Base-by-base conservation (phyloP, 768 basidiomycete species). In the Leccinum variicolor region DNA sequence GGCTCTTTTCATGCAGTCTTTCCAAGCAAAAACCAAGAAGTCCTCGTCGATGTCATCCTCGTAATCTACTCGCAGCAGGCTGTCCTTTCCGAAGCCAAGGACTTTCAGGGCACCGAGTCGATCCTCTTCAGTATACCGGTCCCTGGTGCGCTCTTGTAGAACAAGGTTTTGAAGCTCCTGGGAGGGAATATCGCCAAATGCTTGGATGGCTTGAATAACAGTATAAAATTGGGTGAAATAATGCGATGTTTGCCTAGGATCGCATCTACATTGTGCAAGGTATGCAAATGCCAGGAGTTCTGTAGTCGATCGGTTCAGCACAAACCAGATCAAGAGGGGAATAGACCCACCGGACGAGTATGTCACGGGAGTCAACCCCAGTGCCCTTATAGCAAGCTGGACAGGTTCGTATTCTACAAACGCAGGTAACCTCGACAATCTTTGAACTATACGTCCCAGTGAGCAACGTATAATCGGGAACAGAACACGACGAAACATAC, bases 221-320 rank as follows among this genome's bases (percentile, higher is more conserved):
- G 72, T 71, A 29, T 75, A 77, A 43, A 92, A 73, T 53, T 78
- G 76, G 3, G 82, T 80, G 69, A 90, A 92, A 69, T 91, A 88
- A 14, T 73, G 67, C 4, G 83, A 62, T 0, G 90, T 92, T 36
- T 77, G 73, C 3, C 71, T 74, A 29, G 90, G 89, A 64, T 92
- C 85, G 70, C 92, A 94, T 58, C 90, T 87, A 66, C 84, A 88
- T 70, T 93, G 90, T 0, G 89, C 86, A 55, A 86, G 72, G 65
- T 93, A 94, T 1, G 85, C 90, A 68, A 90, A 92, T n/a, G 76
- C 75, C 53, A 94, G 78, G 13, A 90, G 75, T 23, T 88, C 91
- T 93, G 62, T 26, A 15, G 39, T 34, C 13, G 15, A 14, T 59
- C 34, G 52, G 50, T 49, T 66, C 36, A 60, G 45, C 33, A 45